Base-by-base conservation (phyloP, 306 rosid genomes). In the Quercus variabilis region DNA sequence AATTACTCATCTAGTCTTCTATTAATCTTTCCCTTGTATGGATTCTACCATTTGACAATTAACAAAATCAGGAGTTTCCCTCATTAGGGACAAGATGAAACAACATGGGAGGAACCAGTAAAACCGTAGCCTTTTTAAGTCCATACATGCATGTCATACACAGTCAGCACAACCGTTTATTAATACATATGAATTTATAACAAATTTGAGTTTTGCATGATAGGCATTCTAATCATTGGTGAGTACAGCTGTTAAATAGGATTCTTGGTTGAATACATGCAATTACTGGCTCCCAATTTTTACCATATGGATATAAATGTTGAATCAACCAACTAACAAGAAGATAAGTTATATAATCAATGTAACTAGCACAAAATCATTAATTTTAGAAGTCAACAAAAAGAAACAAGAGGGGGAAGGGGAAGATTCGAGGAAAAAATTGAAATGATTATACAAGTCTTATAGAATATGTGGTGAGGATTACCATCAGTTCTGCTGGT, bases 401-500 rank as follows among this genome's bases (percentile, higher is more conserved):
- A 41, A 71, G 76, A 58, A 78, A 72, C 46, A 60, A 64, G 62
- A 78, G 62, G 75, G 28, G 77, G 62, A 35, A 71, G 41, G 46
- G 63, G 64, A 21, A 73, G 49, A 64, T 35, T 20, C 41, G 65
- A 73, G 59, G 58, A 56, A 23, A 23, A 59, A 55, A 38, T 58
- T 35, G 68, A 17, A 41, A 52, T 17, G 25, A 69, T 46, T 31
- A 73, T 76, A 73, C 64, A 51, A 55, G 74, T 54, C 67, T 67
- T 54, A 77, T 25, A 80, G 76, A 74, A 73, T 83, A 78, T 19
- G 52, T 54, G 71, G 79, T 83, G 88, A 82, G 58, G 26, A 79
- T 84, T 95, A 93, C 99, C 46, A 2, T 88, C 76, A 31, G 97
- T 93, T 88, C 97, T 89, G 96, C 87, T 88, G 68, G n/a, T 35